A percentile compares a stretch with the other conserved stretches of the same genome.
These are phyloP conservation scores for Cyberlindnera maclurae DNA, from an alignment of 805 yeast genomes.

Conservation along the genomic window DNA sequence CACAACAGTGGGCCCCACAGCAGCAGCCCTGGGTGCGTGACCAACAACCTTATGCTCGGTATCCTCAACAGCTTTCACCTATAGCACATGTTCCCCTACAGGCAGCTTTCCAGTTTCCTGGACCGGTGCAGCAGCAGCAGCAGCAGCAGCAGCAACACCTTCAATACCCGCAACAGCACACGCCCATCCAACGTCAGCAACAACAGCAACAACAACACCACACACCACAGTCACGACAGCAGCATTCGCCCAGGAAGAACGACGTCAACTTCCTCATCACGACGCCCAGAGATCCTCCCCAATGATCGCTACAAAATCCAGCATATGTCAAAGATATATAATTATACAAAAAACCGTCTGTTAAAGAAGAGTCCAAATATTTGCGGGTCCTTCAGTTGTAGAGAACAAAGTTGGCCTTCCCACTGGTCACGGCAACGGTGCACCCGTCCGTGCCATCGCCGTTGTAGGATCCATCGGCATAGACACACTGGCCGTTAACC, in stretches of 20 bases:
- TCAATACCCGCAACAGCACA: too few species aligned
- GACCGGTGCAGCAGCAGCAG: not conserved
- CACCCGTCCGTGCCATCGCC: constrained; percentile 79
- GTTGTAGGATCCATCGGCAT: constrained; percentile 70
- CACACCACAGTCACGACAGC: constrained; percentile 7
- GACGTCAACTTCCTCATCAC: constrained; percentile 23
- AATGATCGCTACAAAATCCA: not conserved
- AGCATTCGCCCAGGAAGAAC: constrained; percentile 8
- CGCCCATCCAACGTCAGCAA: too few species aligned
- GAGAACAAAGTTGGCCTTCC: constrained; percentile 78
- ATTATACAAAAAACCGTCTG: not conserved
- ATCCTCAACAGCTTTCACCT: not conserved
- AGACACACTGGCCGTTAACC: constrained; percentile 69
- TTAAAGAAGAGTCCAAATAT: too few species aligned
- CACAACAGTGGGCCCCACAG: not conserved
- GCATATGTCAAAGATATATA: not conserved
- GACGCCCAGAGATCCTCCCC: constrained; percentile 10
- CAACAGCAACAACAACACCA: constrained; percentile 1
- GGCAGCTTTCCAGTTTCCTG: too few species aligned
- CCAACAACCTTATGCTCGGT: not conserved
- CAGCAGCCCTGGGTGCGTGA: not conserved
- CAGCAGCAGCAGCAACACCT: not conserved
- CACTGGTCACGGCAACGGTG: constrained; percentile 83
- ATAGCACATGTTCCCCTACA: too few species aligned
- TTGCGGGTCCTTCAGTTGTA: constrained; percentile 35